Percentiles rank a stretch among this genome's conserved stretches.
phyloP scores from a whole-genome alignment of 2,329 filamentous ascomycete species.

The Claviceps humidiphila region DNA sequence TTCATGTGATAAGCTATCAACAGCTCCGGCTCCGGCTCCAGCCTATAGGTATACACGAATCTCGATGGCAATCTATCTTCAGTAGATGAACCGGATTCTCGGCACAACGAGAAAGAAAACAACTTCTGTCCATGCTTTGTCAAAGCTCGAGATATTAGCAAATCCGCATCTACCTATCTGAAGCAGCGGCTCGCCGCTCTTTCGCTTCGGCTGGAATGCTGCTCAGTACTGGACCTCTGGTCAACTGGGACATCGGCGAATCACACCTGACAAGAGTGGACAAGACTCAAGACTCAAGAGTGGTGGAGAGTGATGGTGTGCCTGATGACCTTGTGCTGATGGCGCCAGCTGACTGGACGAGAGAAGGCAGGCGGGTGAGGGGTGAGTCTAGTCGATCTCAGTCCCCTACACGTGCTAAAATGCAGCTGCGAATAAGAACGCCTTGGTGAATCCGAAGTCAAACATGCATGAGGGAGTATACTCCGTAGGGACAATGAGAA shows the following conservation, averaged over 20 bases:
- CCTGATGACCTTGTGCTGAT: conserved; percentile 11
- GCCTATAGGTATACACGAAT: neutral
- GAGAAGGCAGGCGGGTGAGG: neutral
- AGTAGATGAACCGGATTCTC: neutral
- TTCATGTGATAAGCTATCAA: too few relatives aligned
- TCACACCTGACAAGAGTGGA: conserved; percentile 4
- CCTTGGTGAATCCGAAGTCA: neutral
- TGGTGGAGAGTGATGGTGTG: conserved; percentile 6
- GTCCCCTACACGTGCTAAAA: neutral
- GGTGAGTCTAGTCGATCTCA: neutral
- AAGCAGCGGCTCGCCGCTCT: neutral
- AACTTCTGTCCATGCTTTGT: neutral
- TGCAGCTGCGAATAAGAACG: neutral
- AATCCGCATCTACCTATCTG: neutral
- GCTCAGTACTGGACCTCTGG: neutral
- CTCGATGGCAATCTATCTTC: neutral
- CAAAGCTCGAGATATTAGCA: neutral
- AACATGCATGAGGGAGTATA: neutral
- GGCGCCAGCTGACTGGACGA: conserved; percentile 13
- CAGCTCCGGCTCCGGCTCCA: neutral
- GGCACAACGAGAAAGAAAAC: neutral
- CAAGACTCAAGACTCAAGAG: neutral
- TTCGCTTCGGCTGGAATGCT: neutral
- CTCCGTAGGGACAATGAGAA: neutral
- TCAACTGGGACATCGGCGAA: conserved; percentile 4